Conservation (phyloP, 768 basidiomycete species). For the Cyclocybe aegerita region DNA sequence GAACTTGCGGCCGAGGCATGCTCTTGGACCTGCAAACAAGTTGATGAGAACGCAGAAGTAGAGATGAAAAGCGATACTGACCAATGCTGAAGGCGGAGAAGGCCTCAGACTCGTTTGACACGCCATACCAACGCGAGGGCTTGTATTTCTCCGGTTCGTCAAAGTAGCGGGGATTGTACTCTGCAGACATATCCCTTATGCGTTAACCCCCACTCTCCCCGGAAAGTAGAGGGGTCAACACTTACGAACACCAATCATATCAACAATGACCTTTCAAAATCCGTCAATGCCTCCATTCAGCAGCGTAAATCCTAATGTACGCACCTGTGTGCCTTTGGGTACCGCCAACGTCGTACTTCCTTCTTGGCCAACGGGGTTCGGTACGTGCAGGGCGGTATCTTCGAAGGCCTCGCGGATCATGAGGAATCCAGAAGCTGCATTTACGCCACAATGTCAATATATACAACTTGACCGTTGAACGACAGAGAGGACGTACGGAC, state of each 20-base stretch:
- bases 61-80: conserved; percentile 11
- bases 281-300: not conserved
- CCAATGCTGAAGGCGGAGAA: conserved; percentile 51
- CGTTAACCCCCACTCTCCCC: not conserved
- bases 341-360: conserved; percentile 35
- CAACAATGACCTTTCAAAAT: conserved; percentile 36
- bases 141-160: conserved; percentile 45
- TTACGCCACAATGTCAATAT: too few species aligned
- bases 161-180: conserved; percentile 51
- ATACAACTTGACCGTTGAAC: too few species aligned
- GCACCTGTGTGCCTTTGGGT: conserved; percentile 36
- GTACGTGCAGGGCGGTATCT: conserved; percentile 40
- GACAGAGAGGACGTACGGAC: conserved; percentile 31
- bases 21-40: conserved; percentile 44
- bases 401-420: conserved; percentile 42
- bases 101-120: conserved; percentile 38
- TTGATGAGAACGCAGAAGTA: too few species aligned
- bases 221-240: not conserved
- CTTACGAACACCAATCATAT: conserved; percentile 52
- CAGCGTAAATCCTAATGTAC: conserved; percentile 2
- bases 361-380: conserved; percentile 37
- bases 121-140: conserved; percentile 51
- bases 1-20: conserved; percentile 57
- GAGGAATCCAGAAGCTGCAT: conserved; percentile 37
- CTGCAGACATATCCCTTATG: conserved; percentile 27